phyloP scores from a whole-genome alignment of 176 grass and related monocot species.

The Tuctoria greenei region DNA sequence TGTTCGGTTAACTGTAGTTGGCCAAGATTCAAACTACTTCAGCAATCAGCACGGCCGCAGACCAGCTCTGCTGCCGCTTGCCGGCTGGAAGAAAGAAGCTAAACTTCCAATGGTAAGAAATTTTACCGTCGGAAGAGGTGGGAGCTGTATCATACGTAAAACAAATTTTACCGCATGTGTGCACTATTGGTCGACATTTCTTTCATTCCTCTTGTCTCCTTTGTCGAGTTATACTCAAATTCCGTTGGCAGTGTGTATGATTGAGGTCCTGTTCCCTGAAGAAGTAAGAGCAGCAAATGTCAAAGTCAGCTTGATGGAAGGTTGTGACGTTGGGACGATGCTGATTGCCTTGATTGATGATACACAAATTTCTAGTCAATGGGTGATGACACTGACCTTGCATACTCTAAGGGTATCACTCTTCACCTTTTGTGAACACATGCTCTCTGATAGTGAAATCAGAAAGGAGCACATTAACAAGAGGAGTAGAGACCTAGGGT shows the following conservation, averaged over 20 bases:
- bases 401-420: not conserved
- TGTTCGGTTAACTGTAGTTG: too few species aligned
- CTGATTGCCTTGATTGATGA: not conserved
- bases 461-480: not conserved
- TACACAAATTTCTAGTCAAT: not conserved
- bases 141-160: too few species aligned
- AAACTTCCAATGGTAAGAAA: too few species aligned
- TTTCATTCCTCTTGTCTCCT: not conserved
- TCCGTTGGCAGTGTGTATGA: not conserved
- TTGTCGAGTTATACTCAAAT: not conserved
- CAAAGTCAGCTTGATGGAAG: conserved; percentile 14
- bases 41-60: too few species aligned
- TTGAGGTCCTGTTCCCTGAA: not conserved
- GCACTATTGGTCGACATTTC: not conserved
- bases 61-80: too few species aligned
- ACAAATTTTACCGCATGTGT: too few species aligned
- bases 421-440: not conserved
- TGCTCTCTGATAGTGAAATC: not conserved
- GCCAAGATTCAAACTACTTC: too few species aligned
- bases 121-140: too few species aligned
- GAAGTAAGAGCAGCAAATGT: not conserved
- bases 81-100: too few species aligned
- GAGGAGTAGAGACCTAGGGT: not conserved
- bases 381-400: not conserved
- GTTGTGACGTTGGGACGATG: not conserved